These are phyloP conservation scores for Exophiala oligosperma DNA, from an alignment of 2,329 filamentous ascomycete genomes.

Conservation along the genomic window DNA sequence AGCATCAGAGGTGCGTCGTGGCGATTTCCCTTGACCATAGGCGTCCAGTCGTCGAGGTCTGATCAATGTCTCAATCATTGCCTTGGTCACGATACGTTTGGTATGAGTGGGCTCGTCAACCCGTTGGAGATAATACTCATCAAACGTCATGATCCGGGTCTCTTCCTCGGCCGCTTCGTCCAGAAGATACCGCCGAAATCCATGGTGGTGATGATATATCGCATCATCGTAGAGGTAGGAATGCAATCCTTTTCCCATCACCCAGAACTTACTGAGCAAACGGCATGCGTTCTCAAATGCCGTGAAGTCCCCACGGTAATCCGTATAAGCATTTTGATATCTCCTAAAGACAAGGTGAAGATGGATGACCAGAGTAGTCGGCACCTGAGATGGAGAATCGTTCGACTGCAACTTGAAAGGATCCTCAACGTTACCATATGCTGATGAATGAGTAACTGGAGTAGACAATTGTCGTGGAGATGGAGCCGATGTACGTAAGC, in stretches of 20 bases:
- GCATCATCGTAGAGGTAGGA: constrained; percentile 50
- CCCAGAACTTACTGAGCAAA: constrained; percentile 37
- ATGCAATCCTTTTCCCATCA: constrained; percentile 33
- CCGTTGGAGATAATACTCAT: constrained; percentile 38
- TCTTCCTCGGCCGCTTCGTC: constrained; percentile 30
- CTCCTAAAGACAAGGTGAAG: constrained; percentile 34
- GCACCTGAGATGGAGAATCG: neutral
- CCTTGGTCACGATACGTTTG: constrained; percentile 8
- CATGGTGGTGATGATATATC: constrained; percentile 40
- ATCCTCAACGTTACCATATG: neutral
- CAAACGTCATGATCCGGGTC: constrained; percentile 34
- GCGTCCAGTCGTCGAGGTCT: neutral
- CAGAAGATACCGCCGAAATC: constrained; percentile 39
- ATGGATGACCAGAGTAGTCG: neutral
- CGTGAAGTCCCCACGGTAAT: constrained; percentile 39
- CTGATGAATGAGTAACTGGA: constrained; percentile 11
- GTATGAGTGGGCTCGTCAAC: constrained; percentile 12
- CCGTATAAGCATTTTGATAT: constrained; percentile 42
- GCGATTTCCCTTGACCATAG: neutral
- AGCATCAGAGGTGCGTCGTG: neutral
- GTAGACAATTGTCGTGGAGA: constrained; percentile 5
- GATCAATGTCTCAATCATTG: neutral
- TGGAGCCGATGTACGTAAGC: neutral
- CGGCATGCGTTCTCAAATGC: constrained; percentile 42
- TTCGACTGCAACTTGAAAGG: neutral